Evolutionary conservation across 1,284 basidiomycete genomes (phyloP).

Genomic region (Naganishia albida): DNA sequence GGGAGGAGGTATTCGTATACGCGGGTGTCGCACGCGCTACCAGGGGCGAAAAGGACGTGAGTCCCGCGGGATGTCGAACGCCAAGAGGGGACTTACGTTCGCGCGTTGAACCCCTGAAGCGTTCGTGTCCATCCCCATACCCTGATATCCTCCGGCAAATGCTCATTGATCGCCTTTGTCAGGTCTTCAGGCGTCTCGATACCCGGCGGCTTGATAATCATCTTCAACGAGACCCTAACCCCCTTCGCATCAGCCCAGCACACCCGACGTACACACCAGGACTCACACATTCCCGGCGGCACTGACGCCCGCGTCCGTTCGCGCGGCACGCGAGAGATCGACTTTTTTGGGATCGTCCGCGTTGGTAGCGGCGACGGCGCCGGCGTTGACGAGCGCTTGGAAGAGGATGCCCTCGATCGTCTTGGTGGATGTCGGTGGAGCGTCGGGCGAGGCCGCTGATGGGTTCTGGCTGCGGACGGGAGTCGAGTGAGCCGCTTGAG

Average conservation of each 20-base stretch:
- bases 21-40: conserved; percentile 85
- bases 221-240: conserved; percentile 72
- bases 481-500: not conserved
- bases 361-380: conserved; percentile 90
- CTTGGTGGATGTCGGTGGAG: conserved; percentile 52
- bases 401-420: conserved; percentile 94
- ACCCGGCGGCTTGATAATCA: conserved; percentile 75
- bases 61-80: not conserved
- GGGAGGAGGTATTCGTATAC: conserved; percentile 98
- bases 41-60: conserved; percentile 13
- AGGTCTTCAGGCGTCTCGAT: conserved; percentile 61
- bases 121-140: conserved; percentile 87
- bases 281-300: conserved; percentile 79
- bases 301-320: conserved; percentile 97
- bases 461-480: conserved; percentile 5
- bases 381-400: conserved; percentile 80
- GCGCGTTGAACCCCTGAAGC: conserved; percentile 89
- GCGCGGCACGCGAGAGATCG: conserved; percentile 79
- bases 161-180: conserved; percentile 75
- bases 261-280: conserved; percentile 6
- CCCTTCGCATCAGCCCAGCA: not conserved
- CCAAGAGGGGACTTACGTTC: conserved; percentile 62
- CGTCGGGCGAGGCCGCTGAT: conserved; percentile 1
- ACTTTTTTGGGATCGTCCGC: conserved; percentile 88
- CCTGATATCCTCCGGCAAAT: conserved; percentile 86